Evolutionary conservation across 371 early-diverging fungal genomes (phyloP), one percentile per base, ranked within the genome.

Genomic region (Haplosporangium sp.): DNA sequence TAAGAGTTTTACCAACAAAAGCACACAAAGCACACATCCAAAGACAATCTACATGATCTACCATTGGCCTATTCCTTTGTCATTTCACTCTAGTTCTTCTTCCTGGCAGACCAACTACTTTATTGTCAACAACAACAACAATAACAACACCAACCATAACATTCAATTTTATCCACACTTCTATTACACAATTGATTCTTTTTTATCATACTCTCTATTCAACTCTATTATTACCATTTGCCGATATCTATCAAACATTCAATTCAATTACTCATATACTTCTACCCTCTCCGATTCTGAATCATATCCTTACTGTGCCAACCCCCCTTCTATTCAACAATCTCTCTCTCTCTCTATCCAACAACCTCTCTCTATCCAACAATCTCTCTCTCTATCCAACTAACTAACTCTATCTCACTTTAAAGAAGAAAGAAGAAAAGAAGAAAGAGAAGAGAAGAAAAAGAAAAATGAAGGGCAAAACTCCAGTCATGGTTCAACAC

Each of bases 401-500:
- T 27, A 27, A 27, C 27, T 27, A 27, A 27, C 27, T 27, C 27
- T 27, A 27, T 27, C 27, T 27, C 27, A 27, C 27, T 27, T 27
- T 27, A 27, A 27, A 27, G 27, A 27, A 27, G 27, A 27, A 27
- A 27, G 27, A 27, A 27, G 1, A 27, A 1, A 27, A n/a, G n/a
- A n/a, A n/a, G 27, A 27, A 27, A 27, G 27, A 27, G 27, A 27
- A 27, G 1, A 27, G 27, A 27, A n/a, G n/a, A n/a, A n/a, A 27
- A 44, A 44, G 8, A 8, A 59, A n/a, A 42, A 70, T 73, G 78
- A 72, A 78, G 60, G 53, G 52, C 56, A 73, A 78, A 53, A 59
- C 73, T n/a, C 73, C 78, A n/a, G 66, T 70, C 40, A 40, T 78
- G 55, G 60, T 78, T 20, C 35, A 64, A 38, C 72, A 64, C 38